Conservation (phyloP, 2,329 filamentous ascomycete species). For the Cordyceps farinosa region DNA sequence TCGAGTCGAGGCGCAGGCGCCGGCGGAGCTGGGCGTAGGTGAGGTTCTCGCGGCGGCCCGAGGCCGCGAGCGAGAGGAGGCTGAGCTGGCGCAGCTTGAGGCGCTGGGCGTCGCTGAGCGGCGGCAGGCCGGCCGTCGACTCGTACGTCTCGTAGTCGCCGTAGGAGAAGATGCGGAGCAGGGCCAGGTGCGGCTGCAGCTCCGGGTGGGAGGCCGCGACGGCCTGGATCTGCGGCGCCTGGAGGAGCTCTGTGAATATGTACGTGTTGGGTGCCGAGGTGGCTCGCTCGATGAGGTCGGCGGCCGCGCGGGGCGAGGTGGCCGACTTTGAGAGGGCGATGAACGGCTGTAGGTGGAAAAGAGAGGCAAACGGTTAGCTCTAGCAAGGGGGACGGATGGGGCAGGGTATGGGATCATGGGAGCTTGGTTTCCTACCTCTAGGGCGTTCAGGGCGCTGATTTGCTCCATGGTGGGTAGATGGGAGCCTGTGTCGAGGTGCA, state of each 20-base stretch:
- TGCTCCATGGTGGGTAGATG: slow-evolving; percentile 63
- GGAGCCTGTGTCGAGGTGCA: slow-evolving; percentile 16
- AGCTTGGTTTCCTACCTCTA: slow-evolving; percentile 46
- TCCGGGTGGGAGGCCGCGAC: slow-evolving; percentile 53
- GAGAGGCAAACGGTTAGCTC: background rate
- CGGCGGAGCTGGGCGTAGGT: slow-evolving; percentile 67
- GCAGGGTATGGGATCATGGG: background rate
- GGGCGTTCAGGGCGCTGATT: slow-evolving; percentile 60
- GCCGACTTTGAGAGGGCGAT: slow-evolving; percentile 83
- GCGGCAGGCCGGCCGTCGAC: slow-evolving; percentile 52
- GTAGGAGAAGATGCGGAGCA: slow-evolving; percentile 88
- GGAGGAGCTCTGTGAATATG: slow-evolving; percentile 90
- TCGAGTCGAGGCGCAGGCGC: slow-evolving; percentile 62
- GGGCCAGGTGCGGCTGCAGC: slow-evolving; percentile 58
- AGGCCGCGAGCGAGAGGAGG: slow-evolving; percentile 69
- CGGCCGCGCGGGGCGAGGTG: slow-evolving; percentile 76
- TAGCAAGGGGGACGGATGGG: background rate
- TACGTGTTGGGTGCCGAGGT: slow-evolving; percentile 88
- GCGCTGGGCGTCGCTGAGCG: slow-evolving; percentile 67
- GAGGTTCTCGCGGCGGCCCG: slow-evolving; percentile 47
- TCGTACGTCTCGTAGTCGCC: slow-evolving; percentile 79
- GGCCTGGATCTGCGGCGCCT: slow-evolving; percentile 72
- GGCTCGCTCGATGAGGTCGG: slow-evolving; percentile 81
- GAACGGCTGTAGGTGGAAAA: slow-evolving; percentile 66
- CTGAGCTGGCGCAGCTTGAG: slow-evolving; percentile 89